These are phyloP conservation scores for Trichoderma oligosporum DNA, from an alignment of 2,329 filamentous ascomycete species.

Conservation along the genomic window DNA sequence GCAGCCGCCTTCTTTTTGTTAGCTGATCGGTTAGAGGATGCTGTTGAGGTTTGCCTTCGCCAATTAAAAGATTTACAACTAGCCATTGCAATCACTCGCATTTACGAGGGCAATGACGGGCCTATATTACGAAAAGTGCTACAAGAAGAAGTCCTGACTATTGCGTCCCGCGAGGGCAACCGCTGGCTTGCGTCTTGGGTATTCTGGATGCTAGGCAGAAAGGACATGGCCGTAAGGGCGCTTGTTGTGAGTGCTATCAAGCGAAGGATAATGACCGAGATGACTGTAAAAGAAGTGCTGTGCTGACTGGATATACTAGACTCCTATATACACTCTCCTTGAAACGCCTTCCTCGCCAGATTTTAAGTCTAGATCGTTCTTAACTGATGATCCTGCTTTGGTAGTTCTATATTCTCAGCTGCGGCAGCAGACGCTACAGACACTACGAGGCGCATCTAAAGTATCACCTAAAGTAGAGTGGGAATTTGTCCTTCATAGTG, in stretches of 20 bases:
- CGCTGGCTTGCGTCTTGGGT: slow-evolving; percentile 95
- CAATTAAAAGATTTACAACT: slow-evolving; percentile 87
- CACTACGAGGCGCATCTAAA: slow-evolving; percentile 78
- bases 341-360: slow-evolving; percentile 65
- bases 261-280: neutral
- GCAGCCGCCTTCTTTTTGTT: slow-evolving; percentile 94
- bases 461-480: slow-evolving; percentile 76
- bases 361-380: slow-evolving; percentile 71
- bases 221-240: slow-evolving; percentile 78
- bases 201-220: slow-evolving; percentile 82
- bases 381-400: slow-evolving; percentile 86
- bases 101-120: slow-evolving; percentile 82
- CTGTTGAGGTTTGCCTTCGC: slow-evolving; percentile 79
- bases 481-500: slow-evolving; percentile 84
- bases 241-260: slow-evolving; percentile 60
- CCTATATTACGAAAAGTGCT: slow-evolving; percentile 70
- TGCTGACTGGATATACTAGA: slow-evolving; percentile 45
- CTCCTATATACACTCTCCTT: slow-evolving; percentile 71
- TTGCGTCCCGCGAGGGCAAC: slow-evolving; percentile 78
- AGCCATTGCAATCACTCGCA: slow-evolving; percentile 79
- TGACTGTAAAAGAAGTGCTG: neutral
- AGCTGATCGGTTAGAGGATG: slow-evolving; percentile 78
- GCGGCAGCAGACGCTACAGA: slow-evolving; percentile 75
- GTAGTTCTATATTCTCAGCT: slow-evolving; percentile 85
- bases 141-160: slow-evolving; percentile 71